phyloP scores from a whole-genome alignment of 1,139 yeast species.

The Sugiyamaella xylanicola region DNA sequence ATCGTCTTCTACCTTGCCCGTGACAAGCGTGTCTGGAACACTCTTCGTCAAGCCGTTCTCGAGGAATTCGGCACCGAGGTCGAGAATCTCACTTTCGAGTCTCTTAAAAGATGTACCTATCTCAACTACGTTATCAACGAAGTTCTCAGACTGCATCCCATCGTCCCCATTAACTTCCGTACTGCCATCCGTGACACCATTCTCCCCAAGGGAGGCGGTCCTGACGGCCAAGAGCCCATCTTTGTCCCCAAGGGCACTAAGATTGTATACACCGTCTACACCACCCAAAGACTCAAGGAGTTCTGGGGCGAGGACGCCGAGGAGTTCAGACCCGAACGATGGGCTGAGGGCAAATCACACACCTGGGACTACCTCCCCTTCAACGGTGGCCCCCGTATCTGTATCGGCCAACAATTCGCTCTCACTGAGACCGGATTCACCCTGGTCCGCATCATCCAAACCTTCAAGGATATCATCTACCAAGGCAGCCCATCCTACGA shows the following conservation, averaged over 20 bases:
- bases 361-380: slow-evolving; percentile 46
- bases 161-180: slow-evolving; percentile 58
- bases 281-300: slow-evolving; percentile 49
- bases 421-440: slow-evolving; percentile 58
- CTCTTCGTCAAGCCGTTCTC: slow-evolving; percentile 34
- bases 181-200: slow-evolving; percentile 45
- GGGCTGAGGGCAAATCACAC: slow-evolving; percentile 41
- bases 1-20: slow-evolving; percentile 51
- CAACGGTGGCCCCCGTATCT: slow-evolving; percentile 63
- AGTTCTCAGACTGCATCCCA: slow-evolving; percentile 56
- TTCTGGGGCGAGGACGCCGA: slow-evolving; percentile 54
- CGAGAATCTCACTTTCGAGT: slow-evolving; percentile 48
- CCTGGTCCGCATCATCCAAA: slow-evolving; percentile 49
- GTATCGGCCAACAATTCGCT: slow-evolving; percentile 62
- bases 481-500: slow-evolving; percentile 16
- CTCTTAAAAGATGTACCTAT: slow-evolving; percentile 54
- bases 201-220: slow-evolving; percentile 45
- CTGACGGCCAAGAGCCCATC: slow-evolving; percentile 48
- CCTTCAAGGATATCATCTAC: slow-evolving; percentile 30
- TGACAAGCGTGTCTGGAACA: slow-evolving; percentile 45
- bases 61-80: slow-evolving; percentile 35
- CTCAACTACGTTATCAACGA: slow-evolving; percentile 55
- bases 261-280: slow-evolving; percentile 49
- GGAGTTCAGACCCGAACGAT: slow-evolving; percentile 56
- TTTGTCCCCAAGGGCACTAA: slow-evolving; percentile 52